Conservation (phyloP, 345 rosid species). For the Syzygium aqueum region DNA sequence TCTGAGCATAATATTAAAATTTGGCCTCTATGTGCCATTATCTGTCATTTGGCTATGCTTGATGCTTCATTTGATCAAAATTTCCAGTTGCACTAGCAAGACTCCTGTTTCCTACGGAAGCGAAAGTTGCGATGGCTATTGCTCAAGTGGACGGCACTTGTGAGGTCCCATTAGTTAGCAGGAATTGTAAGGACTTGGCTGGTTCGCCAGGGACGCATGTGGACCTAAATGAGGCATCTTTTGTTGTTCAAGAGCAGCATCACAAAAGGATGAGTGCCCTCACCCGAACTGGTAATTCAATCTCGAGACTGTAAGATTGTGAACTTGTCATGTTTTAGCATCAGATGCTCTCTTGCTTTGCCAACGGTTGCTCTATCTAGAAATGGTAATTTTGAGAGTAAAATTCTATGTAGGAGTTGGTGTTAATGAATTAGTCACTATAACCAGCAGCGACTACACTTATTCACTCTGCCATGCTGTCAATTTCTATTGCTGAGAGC, state of each 20-base stretch:
- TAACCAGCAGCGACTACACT: neutral
- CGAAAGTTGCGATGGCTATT: constrained; percentile 57
- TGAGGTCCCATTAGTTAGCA: constrained; percentile 45
- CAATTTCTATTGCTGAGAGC: neutral
- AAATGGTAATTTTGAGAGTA: neutral
- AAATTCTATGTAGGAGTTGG: neutral
- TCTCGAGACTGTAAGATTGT: neutral
- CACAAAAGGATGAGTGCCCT: constrained; percentile 56
- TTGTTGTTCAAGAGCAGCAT: constrained; percentile 61
- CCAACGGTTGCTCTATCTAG: neutral
- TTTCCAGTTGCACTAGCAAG: constrained; percentile 69
- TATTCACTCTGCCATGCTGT: neutral
- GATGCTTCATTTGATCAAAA: neutral
- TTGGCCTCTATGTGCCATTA: too few species aligned
- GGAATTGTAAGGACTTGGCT: constrained; percentile 9
- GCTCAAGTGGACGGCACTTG: constrained; percentile 48
- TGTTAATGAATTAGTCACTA: neutral
- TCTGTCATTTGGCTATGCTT: neutral
- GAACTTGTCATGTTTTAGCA: neutral
- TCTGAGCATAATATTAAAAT: neutral
- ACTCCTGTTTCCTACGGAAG: constrained; percentile 76
- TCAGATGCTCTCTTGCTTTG: neutral
- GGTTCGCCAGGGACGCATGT: constrained; percentile 26
- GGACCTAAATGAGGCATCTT: constrained; percentile 58
- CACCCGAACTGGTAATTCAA: constrained; percentile 45